phyloP scores from a whole-genome alignment of 352 stramenopile genomes.

The Phytophthora gonapodyides region DNA sequence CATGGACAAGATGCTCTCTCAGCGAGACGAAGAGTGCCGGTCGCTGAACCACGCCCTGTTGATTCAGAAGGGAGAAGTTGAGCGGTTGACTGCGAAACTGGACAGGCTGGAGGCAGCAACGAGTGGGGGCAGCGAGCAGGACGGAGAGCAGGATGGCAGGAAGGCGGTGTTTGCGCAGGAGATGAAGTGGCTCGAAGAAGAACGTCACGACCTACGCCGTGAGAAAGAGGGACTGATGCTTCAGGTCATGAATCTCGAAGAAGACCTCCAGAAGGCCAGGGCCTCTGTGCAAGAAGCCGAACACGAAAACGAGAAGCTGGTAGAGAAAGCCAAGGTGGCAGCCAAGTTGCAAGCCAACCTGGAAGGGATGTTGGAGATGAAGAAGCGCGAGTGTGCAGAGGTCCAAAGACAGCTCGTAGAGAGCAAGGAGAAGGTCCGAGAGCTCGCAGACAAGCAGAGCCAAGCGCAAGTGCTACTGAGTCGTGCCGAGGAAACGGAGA shows the following conservation, averaged over 20 bases:
- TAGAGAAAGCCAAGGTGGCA: constrained; percentile 40
- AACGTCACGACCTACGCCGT: constrained; percentile 55
- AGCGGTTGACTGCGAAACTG: constrained; percentile 49
- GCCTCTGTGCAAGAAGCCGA: constrained; percentile 38
- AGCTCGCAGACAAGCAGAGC: constrained; percentile 43
- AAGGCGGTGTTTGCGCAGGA: constrained; percentile 59
- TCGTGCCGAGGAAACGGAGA: constrained; percentile 63
- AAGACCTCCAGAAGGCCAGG: constrained; percentile 55
- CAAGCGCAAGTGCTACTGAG: constrained; percentile 45
- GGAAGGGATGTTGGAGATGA: constrained; percentile 53
- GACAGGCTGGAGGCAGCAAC: constrained; percentile 31
- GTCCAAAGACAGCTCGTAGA: constrained; percentile 48
- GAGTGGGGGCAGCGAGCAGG: constrained; percentile 5
- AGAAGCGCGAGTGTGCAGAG: constrained; percentile 54
- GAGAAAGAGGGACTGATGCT: constrained; percentile 62
- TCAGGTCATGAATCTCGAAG: constrained; percentile 63
- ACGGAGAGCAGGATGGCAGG: constrained; percentile 20
- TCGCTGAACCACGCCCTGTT: constrained; percentile 58
- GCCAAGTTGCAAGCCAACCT: constrained; percentile 48
- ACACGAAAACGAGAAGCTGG: constrained; percentile 55
- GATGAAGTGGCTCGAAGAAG: constrained; percentile 77
- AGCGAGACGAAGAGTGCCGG: constrained; percentile 75
- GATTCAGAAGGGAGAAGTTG: constrained; percentile 60
- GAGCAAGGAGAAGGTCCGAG: constrained; percentile 54
- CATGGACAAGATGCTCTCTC: constrained; percentile 70